Evolutionary conservation across 2,329 filamentous ascomycete species (phyloP), one percentile per base, ranked within the genome.

Genomic region (Metarhizium sp.): DNA sequence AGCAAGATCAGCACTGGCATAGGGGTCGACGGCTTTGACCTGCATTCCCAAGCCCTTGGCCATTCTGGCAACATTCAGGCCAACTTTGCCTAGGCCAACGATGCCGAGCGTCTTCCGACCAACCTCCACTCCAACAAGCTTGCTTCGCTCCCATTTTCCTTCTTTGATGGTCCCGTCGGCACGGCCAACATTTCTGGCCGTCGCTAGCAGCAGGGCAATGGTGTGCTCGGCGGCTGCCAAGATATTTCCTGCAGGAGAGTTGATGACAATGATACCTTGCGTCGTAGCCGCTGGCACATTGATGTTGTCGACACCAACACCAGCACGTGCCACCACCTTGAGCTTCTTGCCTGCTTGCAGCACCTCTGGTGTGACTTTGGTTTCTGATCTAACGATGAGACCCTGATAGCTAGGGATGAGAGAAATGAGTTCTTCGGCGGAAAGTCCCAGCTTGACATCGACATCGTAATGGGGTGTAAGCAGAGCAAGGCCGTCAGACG

Each of bases 251-350:
- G 82, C 81, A 0, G 89, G 88, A 30, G 82, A 87, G 68, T 92
- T 94, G 55, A 92, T 85, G 2, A 94, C 88, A 52, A 92, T 85
- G 57, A 92, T 84, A 20, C 89, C 89, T 54, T 84, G 76, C 43
- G 79, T 76, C 0, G 88, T 92, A 2, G 88, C 88, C 7, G 83
- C 81, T 38, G 82, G 75, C 0, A 92, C 85, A 65, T 92, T 79
- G 51, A 94, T 88, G 71, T 92, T 92, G 71, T 92, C 88, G 29
- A 92, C 87, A 36, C 87, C 89, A 1, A 92, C 89, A 13, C 89
- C 89, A 13, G 89, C 89, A 58, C 89, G 78, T 2, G 88, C 89
- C 25, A 94, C 87, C 8, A 92, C 88, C 60, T 87, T 86, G 52
- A 92, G 77, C 57, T 82, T 86, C 61, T 76, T 80, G 10, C 82